phyloP scores from a whole-genome alignment of 306 rosid species.

The Albizia julibrissin region DNA sequence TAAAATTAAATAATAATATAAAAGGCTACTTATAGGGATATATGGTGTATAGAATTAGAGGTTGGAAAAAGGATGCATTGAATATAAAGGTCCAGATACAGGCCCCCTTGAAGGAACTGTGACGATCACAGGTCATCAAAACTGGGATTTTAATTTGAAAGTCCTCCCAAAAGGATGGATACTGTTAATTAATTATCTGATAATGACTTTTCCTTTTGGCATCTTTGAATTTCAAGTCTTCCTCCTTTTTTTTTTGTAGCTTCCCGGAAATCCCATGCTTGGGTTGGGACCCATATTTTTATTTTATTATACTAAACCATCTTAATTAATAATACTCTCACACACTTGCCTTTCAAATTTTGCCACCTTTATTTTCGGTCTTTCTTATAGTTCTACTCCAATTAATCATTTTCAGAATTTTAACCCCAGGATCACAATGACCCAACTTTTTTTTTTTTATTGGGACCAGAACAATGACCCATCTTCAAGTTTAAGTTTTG shows the following conservation, averaged over 20 bases:
- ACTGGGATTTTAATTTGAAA: slow-evolving; percentile 44
- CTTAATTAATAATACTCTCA: not conserved
- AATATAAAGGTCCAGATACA: slow-evolving; percentile 58
- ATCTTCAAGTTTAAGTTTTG: not conserved
- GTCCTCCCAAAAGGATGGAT: slow-evolving; percentile 72
- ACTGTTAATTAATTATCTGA: slow-evolving; percentile 34
- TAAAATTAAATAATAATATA: not conserved
- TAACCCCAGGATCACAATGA: not conserved
- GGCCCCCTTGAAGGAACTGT: slow-evolving; percentile 55
- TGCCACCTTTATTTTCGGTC: not conserved
- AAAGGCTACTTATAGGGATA: not conserved
- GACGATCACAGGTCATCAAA: slow-evolving; percentile 44
- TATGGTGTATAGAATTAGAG: not conserved
- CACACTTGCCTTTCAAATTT: slow-evolving; percentile 2
- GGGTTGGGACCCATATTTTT: slow-evolving; percentile 7
- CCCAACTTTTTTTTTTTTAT: not conserved
- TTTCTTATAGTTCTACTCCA: not conserved
- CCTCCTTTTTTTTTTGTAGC: slow-evolving; percentile 29
- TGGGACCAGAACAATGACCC: not conserved
- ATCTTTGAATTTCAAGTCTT: slow-evolving; percentile 42
- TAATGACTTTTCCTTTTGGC: slow-evolving; percentile 35
- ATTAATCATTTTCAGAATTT: not conserved
- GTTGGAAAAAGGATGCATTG: slow-evolving; percentile 47
- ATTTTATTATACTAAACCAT: not conserved
- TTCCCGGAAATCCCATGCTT: slow-evolving; percentile 50